Conservation (phyloP, 768 basidiomycete genomes). For the Auriscalpium microsporum region DNA sequence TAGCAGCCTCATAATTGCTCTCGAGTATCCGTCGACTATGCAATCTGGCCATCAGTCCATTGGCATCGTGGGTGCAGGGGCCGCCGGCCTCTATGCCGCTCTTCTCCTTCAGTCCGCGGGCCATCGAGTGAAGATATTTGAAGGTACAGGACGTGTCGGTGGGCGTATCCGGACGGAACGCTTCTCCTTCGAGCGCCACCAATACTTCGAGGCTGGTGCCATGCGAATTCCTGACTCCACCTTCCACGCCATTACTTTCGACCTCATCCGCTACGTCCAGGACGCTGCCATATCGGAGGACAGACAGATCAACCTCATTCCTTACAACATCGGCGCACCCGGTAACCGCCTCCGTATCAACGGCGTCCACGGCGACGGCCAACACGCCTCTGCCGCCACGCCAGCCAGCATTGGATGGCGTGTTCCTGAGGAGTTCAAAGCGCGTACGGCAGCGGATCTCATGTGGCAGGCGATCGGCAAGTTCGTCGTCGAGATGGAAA, state of each 20-base stretch:
- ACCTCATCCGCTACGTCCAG: not conserved
- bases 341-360: slow-evolving; percentile 14
- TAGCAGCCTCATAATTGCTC: no score
- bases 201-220: not conserved
- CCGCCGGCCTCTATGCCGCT: not conserved
- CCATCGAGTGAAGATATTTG: not conserved
- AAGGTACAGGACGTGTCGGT: not conserved
- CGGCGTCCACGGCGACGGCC: not conserved
- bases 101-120: not conserved
- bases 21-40: no score
- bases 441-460: slow-evolving; percentile 8
- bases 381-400: slow-evolving; percentile 4
- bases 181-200: not conserved
- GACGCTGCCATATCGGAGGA: not conserved
- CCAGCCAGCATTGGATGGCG: slow-evolving; percentile 8
- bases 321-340: slow-evolving; percentile 8
- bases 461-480: slow-evolving; percentile 9
- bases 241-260: no score
- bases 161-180: not conserved
- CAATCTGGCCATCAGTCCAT: no score
- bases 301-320: slow-evolving; percentile 8
- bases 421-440: slow-evolving; percentile 3
- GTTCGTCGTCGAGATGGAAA: slow-evolving; percentile 5
- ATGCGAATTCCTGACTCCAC: not conserved
- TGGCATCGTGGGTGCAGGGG: not conserved